Percentiles rank a stretch among this genome's conserved stretches.
phyloP scores from a whole-genome alignment of 192 early-diverging fungal genomes.

The Chytriomyces confervae region DNA sequence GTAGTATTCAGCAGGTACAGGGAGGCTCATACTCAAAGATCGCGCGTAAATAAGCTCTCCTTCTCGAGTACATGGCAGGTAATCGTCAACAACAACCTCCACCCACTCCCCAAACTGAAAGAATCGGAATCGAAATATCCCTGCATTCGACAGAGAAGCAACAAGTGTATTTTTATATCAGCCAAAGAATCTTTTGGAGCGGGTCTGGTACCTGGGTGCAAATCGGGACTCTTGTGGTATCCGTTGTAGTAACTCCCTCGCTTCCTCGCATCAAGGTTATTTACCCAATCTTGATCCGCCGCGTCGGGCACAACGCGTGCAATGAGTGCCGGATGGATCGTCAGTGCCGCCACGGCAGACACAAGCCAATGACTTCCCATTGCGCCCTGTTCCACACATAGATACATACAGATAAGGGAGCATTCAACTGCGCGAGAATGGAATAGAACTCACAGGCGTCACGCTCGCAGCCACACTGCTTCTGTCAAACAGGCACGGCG shows the following conservation, averaged over 20 bases:
- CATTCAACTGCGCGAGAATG: background rate
- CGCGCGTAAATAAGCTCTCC: conserved; percentile 50
- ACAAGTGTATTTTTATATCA: background rate
- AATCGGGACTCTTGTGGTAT: conserved; percentile 43
- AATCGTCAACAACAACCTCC: conserved; percentile 61
- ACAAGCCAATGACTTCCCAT: conserved; percentile 36
- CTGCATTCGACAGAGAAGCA: conserved; percentile 19
- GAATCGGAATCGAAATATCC: conserved; percentile 56
- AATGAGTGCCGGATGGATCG: conserved; percentile 35
- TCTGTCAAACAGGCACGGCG: conserved; percentile 25
- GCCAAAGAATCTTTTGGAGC: background rate
- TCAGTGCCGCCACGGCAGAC: conserved; percentile 36
- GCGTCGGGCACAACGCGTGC: conserved; percentile 30
- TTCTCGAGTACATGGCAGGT: conserved; percentile 46
- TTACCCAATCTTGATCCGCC: conserved; percentile 41
- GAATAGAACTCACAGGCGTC: background rate
- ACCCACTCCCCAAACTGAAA: conserved; percentile 57
- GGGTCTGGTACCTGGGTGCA: conserved; percentile 36
- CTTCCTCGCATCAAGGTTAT: conserved; percentile 16
- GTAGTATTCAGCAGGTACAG: background rate
- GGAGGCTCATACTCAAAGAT: conserved; percentile 34
- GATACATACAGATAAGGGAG: background rate
- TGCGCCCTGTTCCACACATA: conserved; percentile 17
- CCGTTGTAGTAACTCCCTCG: conserved; percentile 38
- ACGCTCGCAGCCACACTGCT: conserved; percentile 16